Conservation (phyloP, 2,329 filamentous ascomycete species). For the Penicillium sp. region DNA sequence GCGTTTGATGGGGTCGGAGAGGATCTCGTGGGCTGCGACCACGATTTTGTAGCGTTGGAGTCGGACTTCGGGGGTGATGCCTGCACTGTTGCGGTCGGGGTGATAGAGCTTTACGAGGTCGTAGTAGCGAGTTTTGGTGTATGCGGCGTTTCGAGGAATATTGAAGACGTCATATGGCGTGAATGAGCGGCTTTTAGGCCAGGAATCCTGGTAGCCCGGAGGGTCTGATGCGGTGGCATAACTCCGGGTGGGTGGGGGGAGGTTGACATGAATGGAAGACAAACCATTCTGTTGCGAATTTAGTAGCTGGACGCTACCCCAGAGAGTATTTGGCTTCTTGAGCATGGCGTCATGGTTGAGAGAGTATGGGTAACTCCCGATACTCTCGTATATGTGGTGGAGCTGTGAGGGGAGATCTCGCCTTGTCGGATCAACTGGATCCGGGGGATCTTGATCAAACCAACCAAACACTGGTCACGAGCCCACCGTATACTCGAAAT, state of each 20-base stretch:
- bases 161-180: constrained; percentile 91
- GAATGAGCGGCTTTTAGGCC: constrained; percentile 46
- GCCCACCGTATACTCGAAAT: not conserved
- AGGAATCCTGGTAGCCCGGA: constrained; percentile 34
- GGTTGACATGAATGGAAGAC: constrained; percentile 25
- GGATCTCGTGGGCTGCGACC: constrained; percentile 81
- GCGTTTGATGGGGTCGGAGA: constrained; percentile 77
- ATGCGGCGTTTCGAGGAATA: constrained; percentile 61
- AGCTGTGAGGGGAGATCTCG: not conserved
- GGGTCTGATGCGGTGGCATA: constrained; percentile 37
- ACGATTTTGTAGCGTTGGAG: constrained; percentile 90
- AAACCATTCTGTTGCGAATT: constrained; percentile 15
- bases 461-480: not conserved
- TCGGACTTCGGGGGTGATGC: constrained; percentile 59
- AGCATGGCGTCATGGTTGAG: constrained; percentile 46
- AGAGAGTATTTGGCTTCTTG: constrained; percentile 46
- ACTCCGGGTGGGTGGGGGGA: constrained; percentile 20
- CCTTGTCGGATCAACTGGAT: not conserved
- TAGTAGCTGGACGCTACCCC: constrained; percentile 39
- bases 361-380: constrained; percentile 16
- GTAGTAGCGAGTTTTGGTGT: constrained; percentile 83
- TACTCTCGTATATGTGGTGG: constrained; percentile 9
- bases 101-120: constrained; percentile 95
- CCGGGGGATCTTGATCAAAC: not conserved
- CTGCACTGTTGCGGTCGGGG: constrained; percentile 66